Evolutionary conservation across 2,329 filamentous ascomycete genomes (phyloP).

Genomic region (Teratosphaeria pseudoeucalypti): DNA sequence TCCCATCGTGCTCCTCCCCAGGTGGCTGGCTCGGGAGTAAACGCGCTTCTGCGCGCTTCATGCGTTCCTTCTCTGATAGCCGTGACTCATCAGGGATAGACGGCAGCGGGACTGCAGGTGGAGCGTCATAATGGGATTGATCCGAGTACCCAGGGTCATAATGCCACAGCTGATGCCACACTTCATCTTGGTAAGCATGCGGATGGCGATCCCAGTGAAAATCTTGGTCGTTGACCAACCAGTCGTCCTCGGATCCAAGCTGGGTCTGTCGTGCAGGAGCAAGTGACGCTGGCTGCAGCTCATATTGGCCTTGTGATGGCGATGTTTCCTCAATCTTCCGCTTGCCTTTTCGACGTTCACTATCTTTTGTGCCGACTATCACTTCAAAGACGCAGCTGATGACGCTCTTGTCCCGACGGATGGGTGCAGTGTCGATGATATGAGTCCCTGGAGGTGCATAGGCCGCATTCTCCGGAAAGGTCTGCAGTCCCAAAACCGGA

Average conservation of each 20-base stretch:
- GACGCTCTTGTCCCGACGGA: constrained; percentile 85
- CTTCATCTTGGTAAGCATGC: neutral
- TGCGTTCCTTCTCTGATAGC: constrained; percentile 70
- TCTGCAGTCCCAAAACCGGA: constrained; percentile 2
- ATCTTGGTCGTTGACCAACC: neutral
- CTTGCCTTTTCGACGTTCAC: constrained; percentile 45
- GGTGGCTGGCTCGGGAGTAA: constrained; percentile 74
- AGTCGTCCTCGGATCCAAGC: neutral
- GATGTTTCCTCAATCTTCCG: constrained; percentile 23
- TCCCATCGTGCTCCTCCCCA: constrained; percentile 29
- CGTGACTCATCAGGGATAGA: constrained; percentile 48
- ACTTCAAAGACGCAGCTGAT: constrained; percentile 78
- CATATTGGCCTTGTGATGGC: neutral
- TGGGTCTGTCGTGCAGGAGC: neutral
- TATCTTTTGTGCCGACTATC: constrained; percentile 77
- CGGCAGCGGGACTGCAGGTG: constrained; percentile 37
- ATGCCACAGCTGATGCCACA: neutral
- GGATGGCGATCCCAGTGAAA: neutral
- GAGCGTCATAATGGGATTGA: constrained; percentile 8
- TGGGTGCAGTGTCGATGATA: constrained; percentile 76
- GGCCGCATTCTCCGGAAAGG: constrained; percentile 3
- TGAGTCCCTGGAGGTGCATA: constrained; percentile 34
- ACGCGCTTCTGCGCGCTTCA: constrained; percentile 65
- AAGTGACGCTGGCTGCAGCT: constrained; percentile 1
- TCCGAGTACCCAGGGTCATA: neutral